A percentile compares a stretch with the other conserved stretches of the same genome.
Evolutionary conservation across 495 filamentous ascomycete species (phyloP).

Genomic region (Annulohypoxylon stygium): DNA sequence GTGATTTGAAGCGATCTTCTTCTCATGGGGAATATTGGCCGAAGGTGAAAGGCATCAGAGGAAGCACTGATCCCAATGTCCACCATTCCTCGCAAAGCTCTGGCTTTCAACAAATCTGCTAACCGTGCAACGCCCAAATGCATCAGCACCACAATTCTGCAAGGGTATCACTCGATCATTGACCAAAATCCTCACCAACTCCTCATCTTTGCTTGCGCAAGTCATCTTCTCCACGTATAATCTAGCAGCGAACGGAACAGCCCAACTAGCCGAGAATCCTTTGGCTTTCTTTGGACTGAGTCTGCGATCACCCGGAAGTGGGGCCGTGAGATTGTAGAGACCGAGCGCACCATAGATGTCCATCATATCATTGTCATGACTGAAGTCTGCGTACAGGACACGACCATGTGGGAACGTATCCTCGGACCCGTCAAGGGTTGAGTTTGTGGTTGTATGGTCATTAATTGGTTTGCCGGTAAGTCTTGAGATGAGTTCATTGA

Average conservation of each 20-base stretch:
- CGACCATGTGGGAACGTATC: conserved; percentile 76
- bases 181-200: conserved; percentile 80
- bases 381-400: conserved; percentile 84
- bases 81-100: conserved; percentile 75
- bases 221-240: conserved; percentile 88
- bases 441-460: conserved; percentile 78
- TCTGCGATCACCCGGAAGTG: conserved; percentile 60
- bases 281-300: conserved; percentile 55
- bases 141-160: conserved; percentile 74
- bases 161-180: conserved; percentile 85
- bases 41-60: conserved; percentile 40
- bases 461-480: conserved; percentile 73
- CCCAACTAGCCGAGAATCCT: conserved; percentile 78
- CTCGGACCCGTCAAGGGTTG: conserved; percentile 72
- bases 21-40: conserved; percentile 19
- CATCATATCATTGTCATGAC: conserved; percentile 88
- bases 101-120: conserved; percentile 76
- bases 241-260: conserved; percentile 81
- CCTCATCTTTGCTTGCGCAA: conserved; percentile 65
- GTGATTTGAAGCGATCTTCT: conserved; percentile 18
- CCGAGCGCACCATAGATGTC: conserved; percentile 79
- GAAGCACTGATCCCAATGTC: conserved; percentile 80
- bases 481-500: conserved; percentile 86
- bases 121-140: conserved; percentile 74
- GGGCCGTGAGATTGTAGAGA: conserved; percentile 72